Percentiles rank a stretch among this genome's conserved stretches.
phyloP scores from a whole-genome alignment of 139 green algal genomes.

The Chlamydomonas sp. region DNA sequence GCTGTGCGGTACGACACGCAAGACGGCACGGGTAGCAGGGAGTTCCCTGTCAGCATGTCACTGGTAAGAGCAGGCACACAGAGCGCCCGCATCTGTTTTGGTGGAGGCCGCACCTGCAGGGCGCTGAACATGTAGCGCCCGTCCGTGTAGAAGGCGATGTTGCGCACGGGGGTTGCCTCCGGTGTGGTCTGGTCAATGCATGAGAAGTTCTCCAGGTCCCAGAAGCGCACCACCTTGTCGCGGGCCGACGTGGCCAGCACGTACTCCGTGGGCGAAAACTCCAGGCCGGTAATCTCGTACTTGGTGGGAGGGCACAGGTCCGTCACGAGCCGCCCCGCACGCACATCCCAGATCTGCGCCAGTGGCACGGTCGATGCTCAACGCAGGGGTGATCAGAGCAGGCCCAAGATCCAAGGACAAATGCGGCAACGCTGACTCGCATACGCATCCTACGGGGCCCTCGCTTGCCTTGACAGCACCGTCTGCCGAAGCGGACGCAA shows the following conservation, averaged over 20 bases:
- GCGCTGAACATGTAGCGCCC: constrained; percentile 73
- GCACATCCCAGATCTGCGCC: constrained; percentile 84
- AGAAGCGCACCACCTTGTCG: constrained; percentile 74
- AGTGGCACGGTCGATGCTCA: neutral
- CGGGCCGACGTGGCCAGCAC: constrained; percentile 75
- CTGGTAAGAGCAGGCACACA: neutral
- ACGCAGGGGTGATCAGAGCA: neutral
- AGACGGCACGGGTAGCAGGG: too few species aligned
- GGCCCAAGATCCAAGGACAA: neutral
- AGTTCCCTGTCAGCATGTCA: too few species aligned
- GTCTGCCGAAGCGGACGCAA: constrained; percentile 77
- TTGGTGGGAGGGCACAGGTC: constrained; percentile 69
- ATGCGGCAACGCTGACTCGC: neutral
- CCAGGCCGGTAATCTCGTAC: constrained; percentile 70
- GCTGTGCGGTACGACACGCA: too few species aligned
- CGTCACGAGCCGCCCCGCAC: constrained; percentile 66
- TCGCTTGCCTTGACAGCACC: constrained; percentile 75
- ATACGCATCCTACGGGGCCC: neutral
- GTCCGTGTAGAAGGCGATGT: constrained; percentile 76
- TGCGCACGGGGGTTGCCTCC: constrained; percentile 69
- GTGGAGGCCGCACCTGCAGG: constrained; percentile 26
- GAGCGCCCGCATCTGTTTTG: neutral
- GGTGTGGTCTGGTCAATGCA: constrained; percentile 64
- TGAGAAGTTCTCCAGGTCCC: constrained; percentile 85
- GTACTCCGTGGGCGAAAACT: constrained; percentile 89